Evolutionary conservation across 1,284 basidiomycete species (phyloP), one percentile per base, ranked within the genome.

Genomic region (Irpex sp.): DNA sequence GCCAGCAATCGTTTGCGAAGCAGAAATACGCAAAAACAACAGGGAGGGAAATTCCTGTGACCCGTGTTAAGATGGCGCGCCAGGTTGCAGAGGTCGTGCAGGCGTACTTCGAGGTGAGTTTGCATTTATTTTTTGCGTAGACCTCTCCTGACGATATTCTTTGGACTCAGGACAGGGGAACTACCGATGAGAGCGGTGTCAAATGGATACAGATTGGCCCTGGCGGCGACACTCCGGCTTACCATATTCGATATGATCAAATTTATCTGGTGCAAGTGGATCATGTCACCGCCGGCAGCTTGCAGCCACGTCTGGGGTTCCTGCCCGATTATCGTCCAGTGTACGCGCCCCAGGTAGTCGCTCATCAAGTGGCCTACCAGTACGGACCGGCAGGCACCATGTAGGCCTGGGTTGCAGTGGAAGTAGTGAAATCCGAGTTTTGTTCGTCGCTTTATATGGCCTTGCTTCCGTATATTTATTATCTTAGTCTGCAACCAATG

Each of bases 31-130:
- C 53, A 9, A 55, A 17, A 26, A 55, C 53, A 31, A 55, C 53
- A 21, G 53, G 53, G 33, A 13, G 53, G 31, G 53, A 55, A 15
- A 35, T 55, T 13, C 53, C 53, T 6, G 31, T 35, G 17, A 55
- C 21, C 26, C 53, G 53, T 11, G 21, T 31, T 5, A 51, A 37
- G 56, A 9, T 61, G 31, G 55, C 55, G 4, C 43, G 46, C 13
- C 55, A 57, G 21, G 50, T 57, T 26, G 55, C 55, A 4, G 61
- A 61, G 35, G 61, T 50, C 8, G 19, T 61, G 46, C 43, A 51
- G 11, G 55, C 56, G 26, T 61, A 26, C 35, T 33, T 51, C 47
- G 43, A 61, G 17, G 61, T 61, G 47, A 17, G 61, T 55, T n/a
- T n/a, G 43, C 43, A 13, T 46, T 11, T 3, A 11, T 46, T 11